Percentiles rank a stretch among this genome's conserved stretches.
phyloP scores from a whole-genome alignment of 1,284 basidiomycete genomes.

The Cryptococcus maquisensis region DNA sequence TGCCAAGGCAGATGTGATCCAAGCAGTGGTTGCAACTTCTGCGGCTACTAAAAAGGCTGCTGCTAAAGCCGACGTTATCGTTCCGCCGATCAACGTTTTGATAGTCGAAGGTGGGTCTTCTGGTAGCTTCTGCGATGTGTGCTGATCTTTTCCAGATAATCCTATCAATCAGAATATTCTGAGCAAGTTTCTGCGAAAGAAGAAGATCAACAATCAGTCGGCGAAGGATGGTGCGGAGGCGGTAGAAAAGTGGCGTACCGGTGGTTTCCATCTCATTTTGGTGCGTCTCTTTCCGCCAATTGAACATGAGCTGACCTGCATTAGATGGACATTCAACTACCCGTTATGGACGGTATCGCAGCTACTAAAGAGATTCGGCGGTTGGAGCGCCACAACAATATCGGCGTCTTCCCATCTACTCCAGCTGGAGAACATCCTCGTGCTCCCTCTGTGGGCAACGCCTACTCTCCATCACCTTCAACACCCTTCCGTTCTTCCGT shows the following conservation, averaged over 20 bases:
- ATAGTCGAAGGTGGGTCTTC: conserved; percentile 79
- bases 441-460: not conserved
- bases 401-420: conserved; percentile 65
- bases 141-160: conserved; percentile 65
- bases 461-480: conserved; percentile 53
- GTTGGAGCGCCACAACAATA: conserved; percentile 66
- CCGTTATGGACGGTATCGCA: conserved; percentile 96
- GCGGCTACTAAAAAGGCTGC: conserved; percentile 26
- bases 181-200: conserved; percentile 91
- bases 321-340: conserved; percentile 99
- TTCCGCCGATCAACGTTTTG: conserved; percentile 90
- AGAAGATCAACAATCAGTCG: conserved; percentile 91
- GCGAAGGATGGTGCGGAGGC: conserved; percentile 95
- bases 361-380: conserved; percentile 94
- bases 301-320: not conserved
- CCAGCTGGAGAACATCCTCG: conserved; percentile 54
- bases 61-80: conserved; percentile 56
- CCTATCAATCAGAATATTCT: conserved; percentile 97
- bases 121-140: not conserved
- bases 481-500: conserved; percentile 85
- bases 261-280: conserved; percentile 91
- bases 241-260: conserved; percentile 90
- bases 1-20: too few relatives aligned
- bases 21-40: not conserved
- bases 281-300: conserved; percentile 49